phyloP scores from a whole-genome alignment of 345 rosid species.

The Bruguiera parviflora region DNA sequence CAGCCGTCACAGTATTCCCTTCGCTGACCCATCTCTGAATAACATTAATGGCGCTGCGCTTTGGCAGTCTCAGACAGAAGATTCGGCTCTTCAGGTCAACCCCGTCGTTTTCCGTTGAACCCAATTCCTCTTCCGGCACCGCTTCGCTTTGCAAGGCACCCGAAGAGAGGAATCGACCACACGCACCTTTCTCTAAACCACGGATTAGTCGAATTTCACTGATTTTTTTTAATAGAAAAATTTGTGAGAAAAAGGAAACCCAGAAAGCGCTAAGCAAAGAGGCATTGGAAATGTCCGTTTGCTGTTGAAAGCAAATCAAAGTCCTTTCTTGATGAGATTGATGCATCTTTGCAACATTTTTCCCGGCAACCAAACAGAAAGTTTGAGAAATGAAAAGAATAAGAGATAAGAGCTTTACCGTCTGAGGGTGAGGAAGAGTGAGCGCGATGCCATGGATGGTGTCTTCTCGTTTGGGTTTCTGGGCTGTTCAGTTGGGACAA shows the following conservation, averaged over 20 bases:
- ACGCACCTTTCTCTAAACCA: constrained; percentile 1
- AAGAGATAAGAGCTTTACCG: neutral
- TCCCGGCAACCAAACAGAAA: neutral
- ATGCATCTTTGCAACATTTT: neutral
- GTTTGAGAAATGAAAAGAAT: neutral
- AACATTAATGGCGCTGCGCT: constrained; percentile 70
- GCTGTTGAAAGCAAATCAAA: neutral
- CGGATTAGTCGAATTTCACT: constrained; percentile 4
- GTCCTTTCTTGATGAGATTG: too few species aligned
- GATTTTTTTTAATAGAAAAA: neutral
- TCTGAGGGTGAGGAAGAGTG: constrained; percentile 4
- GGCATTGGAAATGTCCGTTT: too few species aligned
- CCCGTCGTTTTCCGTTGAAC: constrained; percentile 32
- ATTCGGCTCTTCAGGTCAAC: constrained; percentile 68
- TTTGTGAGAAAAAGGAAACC: neutral
- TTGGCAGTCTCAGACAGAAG: constrained; percentile 72
- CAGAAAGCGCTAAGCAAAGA: too few species aligned
- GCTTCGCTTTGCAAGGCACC: constrained; percentile 26
- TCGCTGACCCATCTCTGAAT: constrained; percentile 77
- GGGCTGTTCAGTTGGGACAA: too few species aligned
- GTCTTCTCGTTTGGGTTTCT: neutral
- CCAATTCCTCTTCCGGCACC: constrained; percentile 32
- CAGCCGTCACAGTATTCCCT: constrained; percentile 52
- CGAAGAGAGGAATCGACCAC: constrained; percentile 30
- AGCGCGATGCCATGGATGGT: constrained; percentile 10